These are phyloP conservation scores for Cicer arietinum DNA, from an alignment of 306 rosid species.

Conservation along the genomic window DNA sequence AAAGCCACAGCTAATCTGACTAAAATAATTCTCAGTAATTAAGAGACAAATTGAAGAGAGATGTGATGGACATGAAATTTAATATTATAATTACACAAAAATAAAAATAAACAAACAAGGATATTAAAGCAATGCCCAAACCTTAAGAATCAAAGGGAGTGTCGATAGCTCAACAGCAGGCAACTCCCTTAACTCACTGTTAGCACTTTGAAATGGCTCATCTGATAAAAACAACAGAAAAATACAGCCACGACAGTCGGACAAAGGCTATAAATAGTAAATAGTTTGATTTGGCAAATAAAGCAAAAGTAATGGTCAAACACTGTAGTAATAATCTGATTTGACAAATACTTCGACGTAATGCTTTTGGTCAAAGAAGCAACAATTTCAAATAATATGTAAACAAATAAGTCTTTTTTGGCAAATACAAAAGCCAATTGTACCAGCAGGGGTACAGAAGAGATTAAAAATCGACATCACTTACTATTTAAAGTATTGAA, in stretches of 20 bases:
- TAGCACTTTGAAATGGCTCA: constrained; percentile 77
- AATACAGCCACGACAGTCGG: constrained; percentile 11
- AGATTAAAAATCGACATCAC: constrained; percentile 46
- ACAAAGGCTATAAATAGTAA: constrained; percentile 31
- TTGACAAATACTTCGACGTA: neutral
- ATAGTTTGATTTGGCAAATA: constrained; percentile 20
- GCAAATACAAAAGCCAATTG: constrained; percentile 2
- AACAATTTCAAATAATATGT: constrained; percentile 21
- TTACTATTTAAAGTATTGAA: constrained; percentile 83
- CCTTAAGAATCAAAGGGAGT: constrained; percentile 89
- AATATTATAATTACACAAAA: neutral
- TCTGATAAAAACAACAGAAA: constrained; percentile 51
- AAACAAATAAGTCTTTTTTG: neutral
- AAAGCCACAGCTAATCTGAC: constrained; percentile 33
- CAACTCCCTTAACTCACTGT: constrained; percentile 85
- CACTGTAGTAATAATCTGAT: neutral
- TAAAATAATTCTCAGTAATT: neutral
- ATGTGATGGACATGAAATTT: neutral
- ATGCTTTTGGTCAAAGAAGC: neutral
- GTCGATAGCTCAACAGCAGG: constrained; percentile 86
- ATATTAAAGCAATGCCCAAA: constrained; percentile 44
- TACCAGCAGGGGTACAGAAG: constrained; percentile 10
- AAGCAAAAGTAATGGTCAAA: constrained; percentile 12
- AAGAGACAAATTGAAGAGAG: neutral
- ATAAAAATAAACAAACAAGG: constrained; percentile 1